Evolutionary conservation across 2,329 filamentous ascomycete species (phyloP).

Genomic region (Leptosphaerulina australis): DNA sequence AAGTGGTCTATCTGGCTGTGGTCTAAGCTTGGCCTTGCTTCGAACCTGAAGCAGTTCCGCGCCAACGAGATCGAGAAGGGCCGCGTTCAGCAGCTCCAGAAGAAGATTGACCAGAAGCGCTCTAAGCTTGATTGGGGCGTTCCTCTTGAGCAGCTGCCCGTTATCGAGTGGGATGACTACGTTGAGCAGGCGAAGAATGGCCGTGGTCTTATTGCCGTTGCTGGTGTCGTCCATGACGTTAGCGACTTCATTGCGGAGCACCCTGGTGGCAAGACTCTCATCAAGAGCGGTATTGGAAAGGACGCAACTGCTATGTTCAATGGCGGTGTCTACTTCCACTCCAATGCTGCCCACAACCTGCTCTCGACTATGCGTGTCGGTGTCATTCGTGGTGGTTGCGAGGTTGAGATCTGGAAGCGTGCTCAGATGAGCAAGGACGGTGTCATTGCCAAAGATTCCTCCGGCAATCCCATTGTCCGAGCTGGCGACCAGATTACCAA

Average conservation of each 20-base stretch:
- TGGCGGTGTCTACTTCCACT: conserved; percentile 52
- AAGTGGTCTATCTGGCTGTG: conserved; percentile 54
- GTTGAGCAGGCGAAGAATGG: conserved; percentile 52
- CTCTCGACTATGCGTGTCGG: conserved; percentile 53
- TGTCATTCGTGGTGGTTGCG: conserved; percentile 52
- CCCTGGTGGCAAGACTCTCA: conserved; percentile 52
- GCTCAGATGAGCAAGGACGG: conserved; percentile 68
- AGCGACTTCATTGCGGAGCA: conserved; percentile 53
- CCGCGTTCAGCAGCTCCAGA: conserved; percentile 52
- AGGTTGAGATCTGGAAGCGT: conserved; percentile 55
- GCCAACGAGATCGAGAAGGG: conserved; percentile 54
- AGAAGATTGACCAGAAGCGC: conserved; percentile 55
- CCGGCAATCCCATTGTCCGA: conserved; percentile 81
- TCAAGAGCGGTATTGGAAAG: conserved; percentile 51
- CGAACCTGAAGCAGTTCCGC: conserved; percentile 53
- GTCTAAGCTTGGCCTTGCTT: conserved; percentile 52
- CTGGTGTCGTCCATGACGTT: conserved; percentile 52
- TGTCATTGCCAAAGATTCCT: conserved; percentile 77
- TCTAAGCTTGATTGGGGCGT: conserved; percentile 52
- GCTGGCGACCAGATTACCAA: conserved; percentile 87
- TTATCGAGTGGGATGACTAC: conserved; percentile 54
- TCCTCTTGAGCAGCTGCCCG: conserved; percentile 52
- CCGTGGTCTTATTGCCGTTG: conserved; percentile 50
- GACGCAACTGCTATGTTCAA: conserved; percentile 54
- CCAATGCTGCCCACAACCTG: conserved; percentile 52